These are phyloP conservation scores for Lippia alba DNA, from an alignment of 305 asterid species.

Conservation along the genomic window DNA sequence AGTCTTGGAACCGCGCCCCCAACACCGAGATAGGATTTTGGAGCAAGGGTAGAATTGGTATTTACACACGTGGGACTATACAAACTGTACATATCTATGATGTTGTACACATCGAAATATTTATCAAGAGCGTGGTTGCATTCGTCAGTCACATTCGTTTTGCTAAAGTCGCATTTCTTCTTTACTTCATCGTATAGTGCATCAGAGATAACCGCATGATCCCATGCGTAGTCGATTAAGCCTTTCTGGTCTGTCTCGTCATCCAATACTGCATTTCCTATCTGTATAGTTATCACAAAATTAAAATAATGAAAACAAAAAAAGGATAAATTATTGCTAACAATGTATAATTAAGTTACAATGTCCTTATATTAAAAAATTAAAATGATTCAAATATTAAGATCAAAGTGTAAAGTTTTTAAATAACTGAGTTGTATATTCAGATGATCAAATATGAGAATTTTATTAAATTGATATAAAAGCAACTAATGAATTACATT, in stretches of 20 bases:
- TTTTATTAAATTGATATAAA: too few relatives aligned
- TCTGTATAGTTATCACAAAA: conserved; percentile 39
- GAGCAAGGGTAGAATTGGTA: conserved; percentile 31
- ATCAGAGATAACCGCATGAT: conserved; percentile 86
- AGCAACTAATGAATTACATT: too few relatives aligned
- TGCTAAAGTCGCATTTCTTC: conserved; percentile 61
- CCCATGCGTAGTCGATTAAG: conserved; percentile 82
- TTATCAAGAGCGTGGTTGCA: conserved; percentile 48
- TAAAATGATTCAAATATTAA: too few relatives aligned
- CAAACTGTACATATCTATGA: conserved; percentile 84
- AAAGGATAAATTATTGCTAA: too few relatives aligned
- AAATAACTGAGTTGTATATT: too few relatives aligned
- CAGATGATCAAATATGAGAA: too few relatives aligned
- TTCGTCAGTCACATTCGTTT: not conserved
- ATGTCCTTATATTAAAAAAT: too few relatives aligned
- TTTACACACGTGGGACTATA: conserved; percentile 61
- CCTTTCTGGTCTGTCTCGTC: conserved; percentile 78
- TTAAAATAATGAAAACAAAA: too few relatives aligned
- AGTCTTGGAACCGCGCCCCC: conserved; percentile 43
- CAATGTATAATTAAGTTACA: too few relatives aligned
- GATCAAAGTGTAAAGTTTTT: too few relatives aligned
- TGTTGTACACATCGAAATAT: conserved; percentile 61
- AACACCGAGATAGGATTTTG: conserved; percentile 25
- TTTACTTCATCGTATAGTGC: conserved; percentile 46
- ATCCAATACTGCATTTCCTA: conserved; percentile 83